Evolutionary conservation across 176 grass and related monocot species (phyloP).

Genomic region (Dactylis glomerata): DNA sequence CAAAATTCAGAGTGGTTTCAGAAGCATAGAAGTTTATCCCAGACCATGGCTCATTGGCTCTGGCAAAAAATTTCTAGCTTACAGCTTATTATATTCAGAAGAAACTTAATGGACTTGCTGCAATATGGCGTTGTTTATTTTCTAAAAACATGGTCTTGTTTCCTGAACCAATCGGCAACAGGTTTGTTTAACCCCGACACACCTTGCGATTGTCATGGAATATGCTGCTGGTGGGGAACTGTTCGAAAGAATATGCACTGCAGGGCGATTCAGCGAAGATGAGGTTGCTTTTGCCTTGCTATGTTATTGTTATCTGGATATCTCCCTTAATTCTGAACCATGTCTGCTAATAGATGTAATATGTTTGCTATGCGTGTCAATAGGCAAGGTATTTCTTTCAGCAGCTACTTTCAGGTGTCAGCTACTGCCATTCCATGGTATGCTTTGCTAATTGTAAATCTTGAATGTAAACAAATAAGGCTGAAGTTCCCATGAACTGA

Average conservation of each 20-base stretch:
- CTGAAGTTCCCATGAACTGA: background rate
- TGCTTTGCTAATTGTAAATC: background rate
- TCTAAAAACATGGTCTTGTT: background rate
- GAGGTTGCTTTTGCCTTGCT: conserved; percentile 42
- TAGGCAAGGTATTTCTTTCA: conserved; percentile 92
- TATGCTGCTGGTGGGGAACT: conserved; percentile 94
- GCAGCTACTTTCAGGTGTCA: conserved; percentile 89
- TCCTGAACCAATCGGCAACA: conserved; percentile 14
- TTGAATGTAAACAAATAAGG: background rate
- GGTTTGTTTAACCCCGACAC: conserved; percentile 76
- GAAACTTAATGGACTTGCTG: background rate
- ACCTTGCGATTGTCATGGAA: conserved; percentile 97
- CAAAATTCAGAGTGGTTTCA: conserved; percentile 22
- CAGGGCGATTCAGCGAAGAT: conserved; percentile 91
- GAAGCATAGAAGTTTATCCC: background rate
- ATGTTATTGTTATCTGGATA: background rate
- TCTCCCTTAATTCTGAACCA: background rate
- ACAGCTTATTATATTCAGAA: background rate
- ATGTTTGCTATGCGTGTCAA: conserved; percentile 24
- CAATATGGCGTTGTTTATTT: background rate
- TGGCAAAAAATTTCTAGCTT: background rate
- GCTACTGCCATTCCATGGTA: conserved; percentile 97
- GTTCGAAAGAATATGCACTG: conserved; percentile 76
- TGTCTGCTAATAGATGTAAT: background rate
- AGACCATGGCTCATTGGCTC: background rate